phyloP scores from a whole-genome alignment of 805 yeast species.

The Candida pini region DNA sequence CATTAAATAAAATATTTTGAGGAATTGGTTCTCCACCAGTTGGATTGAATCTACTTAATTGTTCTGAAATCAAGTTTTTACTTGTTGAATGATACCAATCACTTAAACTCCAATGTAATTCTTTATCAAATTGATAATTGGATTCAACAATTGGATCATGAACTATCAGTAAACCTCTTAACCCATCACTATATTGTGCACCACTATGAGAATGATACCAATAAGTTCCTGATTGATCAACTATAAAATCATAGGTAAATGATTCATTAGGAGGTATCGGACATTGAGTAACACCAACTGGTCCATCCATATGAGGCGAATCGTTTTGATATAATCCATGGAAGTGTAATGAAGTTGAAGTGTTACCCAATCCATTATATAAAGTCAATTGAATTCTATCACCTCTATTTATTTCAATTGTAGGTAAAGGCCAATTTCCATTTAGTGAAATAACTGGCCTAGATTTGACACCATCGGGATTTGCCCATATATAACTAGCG shows the following conservation, averaged over 20 bases:
- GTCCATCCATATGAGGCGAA: constrained; percentile 66
- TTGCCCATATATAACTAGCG: constrained; percentile 55
- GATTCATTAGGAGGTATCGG: constrained; percentile 69
- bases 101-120: constrained; percentile 47
- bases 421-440: constrained; percentile 70
- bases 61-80: constrained; percentile 38
- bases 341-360: constrained; percentile 65
- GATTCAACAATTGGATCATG: constrained; percentile 42
- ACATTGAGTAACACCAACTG: constrained; percentile 74
- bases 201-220: constrained; percentile 85
- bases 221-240: constrained; percentile 69
- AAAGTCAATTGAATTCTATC: constrained; percentile 56
- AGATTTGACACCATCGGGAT: constrained; percentile 58
- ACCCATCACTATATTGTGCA: constrained; percentile 73
- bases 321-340: constrained; percentile 73
- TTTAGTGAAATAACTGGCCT: constrained; percentile 63
- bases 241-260: constrained; percentile 63
- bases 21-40: constrained; percentile 86
- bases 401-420: constrained; percentile 56
- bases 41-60: constrained; percentile 64
- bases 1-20: constrained; percentile 58
- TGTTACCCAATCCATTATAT: constrained; percentile 48
- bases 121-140: constrained; percentile 62
- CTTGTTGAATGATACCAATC: constrained; percentile 63
- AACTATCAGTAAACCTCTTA: constrained; percentile 62